Evolutionary conservation across 2,329 filamentous ascomycete genomes (phyloP), one percentile per base, ranked within the genome.

Genomic region (Blastomyces emzantsi): DNA sequence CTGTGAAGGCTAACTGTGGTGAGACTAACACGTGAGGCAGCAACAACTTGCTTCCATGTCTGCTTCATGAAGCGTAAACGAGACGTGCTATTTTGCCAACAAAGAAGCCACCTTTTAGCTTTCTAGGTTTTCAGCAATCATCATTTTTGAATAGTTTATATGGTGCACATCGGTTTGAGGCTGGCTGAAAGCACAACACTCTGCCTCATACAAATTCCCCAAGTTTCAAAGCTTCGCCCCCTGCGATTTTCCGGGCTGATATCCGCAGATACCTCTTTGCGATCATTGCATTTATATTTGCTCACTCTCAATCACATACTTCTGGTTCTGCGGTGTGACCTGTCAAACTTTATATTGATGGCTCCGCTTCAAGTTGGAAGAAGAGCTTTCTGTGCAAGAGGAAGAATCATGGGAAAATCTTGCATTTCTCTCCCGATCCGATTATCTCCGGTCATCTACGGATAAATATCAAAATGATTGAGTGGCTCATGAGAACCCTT

Each of bases 321-420:
- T 28, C 17, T 3, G 36, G 49, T 22, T 47, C 41, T 60, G 58
- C n/a, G 58, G 58, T 36, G 41, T 49, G 19, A 60, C 58, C 58
- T 60, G 58, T 49, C 58, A 60, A 60, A 47, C 43, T 49, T 60
- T 36, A 49, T 36, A 25, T 60, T 49, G 41, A 60, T 60, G 17
- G 13, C 17, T 47, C 41, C 17, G 43, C 17, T 49, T 41, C n/a
- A 60, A 60, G 39, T 33, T 33, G n/a, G 25, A 47, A 19, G 17
- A 49, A 60, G 25, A n/a, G 9, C 7, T n/a, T 45, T 49, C n/a
- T 8, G 13, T 22, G 4, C 3, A 25, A 22, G 25, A 25, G 15
- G 2, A 22, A 41, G 22, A 58, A 58, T 25, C 22, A 17, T n/a
- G 25, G n/a, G 19, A 43, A 43, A 43, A 30, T 25, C 15, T 58